Conservation (phyloP, 768 basidiomycete genomes). For the Imleria badia region DNA sequence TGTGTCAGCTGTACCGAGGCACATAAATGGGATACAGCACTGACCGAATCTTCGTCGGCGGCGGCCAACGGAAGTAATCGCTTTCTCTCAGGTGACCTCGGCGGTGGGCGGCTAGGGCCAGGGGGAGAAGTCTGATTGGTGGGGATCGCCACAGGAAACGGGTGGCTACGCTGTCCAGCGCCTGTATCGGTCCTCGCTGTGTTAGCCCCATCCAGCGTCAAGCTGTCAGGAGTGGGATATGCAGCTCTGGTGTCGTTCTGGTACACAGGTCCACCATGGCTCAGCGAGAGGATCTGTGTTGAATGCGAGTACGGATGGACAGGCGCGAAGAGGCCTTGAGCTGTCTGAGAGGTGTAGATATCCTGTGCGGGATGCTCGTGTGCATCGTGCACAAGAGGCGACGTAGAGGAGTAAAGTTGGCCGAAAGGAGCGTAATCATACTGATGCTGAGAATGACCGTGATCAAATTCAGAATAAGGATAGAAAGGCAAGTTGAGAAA, state of each 20-base stretch:
- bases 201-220: background rate
- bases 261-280: background rate
- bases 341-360: background rate
- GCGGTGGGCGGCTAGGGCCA: constrained; percentile 10
- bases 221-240: background rate
- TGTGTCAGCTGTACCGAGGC: constrained; percentile 17
- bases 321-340: background rate
- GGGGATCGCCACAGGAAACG: constrained; percentile 15
- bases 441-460: background rate
- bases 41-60: constrained; percentile 9
- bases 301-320: background rate
- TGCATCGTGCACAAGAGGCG: background rate
- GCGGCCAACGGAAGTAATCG: constrained; percentile 8
- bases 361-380: background rate
- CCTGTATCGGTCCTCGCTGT: constrained; percentile 9
- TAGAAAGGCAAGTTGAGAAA: background rate
- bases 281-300: background rate
- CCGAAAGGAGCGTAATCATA: background rate
- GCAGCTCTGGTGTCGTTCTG: background rate
- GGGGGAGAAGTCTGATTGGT: constrained; percentile 4
- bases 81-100: constrained; percentile 23
- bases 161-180: constrained; percentile 19
- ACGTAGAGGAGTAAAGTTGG: background rate
- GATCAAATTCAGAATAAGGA: background rate
- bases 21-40: constrained; percentile 9